These are phyloP conservation scores for Epichloe bromicola DNA, from an alignment of 2,329 filamentous ascomycete genomes.

Conservation along the genomic window DNA sequence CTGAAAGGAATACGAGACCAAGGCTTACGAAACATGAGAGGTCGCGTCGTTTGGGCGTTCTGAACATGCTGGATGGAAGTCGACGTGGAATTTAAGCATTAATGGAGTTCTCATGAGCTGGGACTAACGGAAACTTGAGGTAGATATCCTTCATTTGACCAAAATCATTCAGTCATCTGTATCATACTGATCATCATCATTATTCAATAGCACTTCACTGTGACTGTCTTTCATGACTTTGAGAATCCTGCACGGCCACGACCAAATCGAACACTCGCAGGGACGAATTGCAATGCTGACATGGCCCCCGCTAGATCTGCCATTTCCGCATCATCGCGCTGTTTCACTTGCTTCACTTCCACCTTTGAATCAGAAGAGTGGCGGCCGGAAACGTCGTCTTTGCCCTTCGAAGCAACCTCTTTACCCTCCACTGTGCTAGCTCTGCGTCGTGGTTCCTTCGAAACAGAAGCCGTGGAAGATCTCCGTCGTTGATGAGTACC, in stretches of 20 bases:
- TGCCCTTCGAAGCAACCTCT: not conserved
- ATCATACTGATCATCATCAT: conserved; percentile 20
- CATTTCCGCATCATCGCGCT: conserved; percentile 38
- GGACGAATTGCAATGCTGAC: conserved; percentile 60
- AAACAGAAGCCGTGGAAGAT: conserved; percentile 28
- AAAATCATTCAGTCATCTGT: conserved; percentile 14
- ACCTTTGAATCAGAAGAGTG: conserved; percentile 8
- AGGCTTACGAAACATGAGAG: not conserved
- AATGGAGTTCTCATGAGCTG: not conserved
- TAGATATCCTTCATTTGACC: conserved; percentile 23
- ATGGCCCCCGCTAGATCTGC: conserved; percentile 52
- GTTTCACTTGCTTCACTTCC: conserved; percentile 9
- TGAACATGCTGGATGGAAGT: not conserved
- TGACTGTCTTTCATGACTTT: conserved; percentile 23
- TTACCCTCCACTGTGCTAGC: conserved; percentile 19
- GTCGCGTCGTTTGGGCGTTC: conserved; percentile 9
- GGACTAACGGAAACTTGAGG: conserved; percentile 15
- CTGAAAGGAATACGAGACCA: conserved; percentile 25
- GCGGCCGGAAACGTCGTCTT: conserved; percentile 9
- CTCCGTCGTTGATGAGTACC: conserved; percentile 33
- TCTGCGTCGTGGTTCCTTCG: conserved; percentile 20
- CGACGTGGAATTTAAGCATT: not conserved
- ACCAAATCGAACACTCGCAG: conserved; percentile 53
- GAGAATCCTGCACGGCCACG: conserved; percentile 41
- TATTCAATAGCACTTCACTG: conserved; percentile 10